Conservation (phyloP, 805 yeast species). For the Metschnikowia lachancei region DNA sequence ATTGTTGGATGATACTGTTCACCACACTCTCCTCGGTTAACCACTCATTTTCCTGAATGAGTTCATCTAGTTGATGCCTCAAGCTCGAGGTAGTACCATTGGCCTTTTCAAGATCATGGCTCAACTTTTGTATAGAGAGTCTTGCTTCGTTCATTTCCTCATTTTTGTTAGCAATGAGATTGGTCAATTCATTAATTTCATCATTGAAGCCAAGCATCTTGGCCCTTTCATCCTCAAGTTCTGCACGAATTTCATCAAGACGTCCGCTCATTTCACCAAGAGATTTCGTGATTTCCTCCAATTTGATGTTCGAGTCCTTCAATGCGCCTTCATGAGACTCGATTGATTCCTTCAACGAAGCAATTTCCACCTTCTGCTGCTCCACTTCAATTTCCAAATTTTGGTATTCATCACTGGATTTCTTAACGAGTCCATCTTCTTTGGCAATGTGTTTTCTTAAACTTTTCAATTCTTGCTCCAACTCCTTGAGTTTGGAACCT, state of each 20-base stretch:
- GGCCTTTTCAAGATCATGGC: constrained; percentile 54
- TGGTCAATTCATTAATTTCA: constrained; percentile 63
- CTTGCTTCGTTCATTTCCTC: constrained; percentile 47
- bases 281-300: constrained; percentile 20
- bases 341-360: constrained; percentile 42
- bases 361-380: constrained; percentile 58
- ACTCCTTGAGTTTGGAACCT: constrained; percentile 70
- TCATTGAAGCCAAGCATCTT: constrained; percentile 68
- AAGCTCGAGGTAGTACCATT: constrained; percentile 36
- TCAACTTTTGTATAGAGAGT: constrained; percentile 51
- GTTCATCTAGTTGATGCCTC: constrained; percentile 39
- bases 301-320: constrained; percentile 23
- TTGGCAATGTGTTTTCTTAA: constrained; percentile 34
- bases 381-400: constrained; percentile 67
- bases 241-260: constrained; percentile 23
- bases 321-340: constrained; percentile 34
- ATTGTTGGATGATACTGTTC: constrained; percentile 54
- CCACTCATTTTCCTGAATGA: constrained; percentile 68
- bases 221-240: constrained; percentile 54
- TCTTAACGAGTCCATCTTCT: constrained; percentile 43
- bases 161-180: constrained; percentile 41
- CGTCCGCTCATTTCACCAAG: constrained; percentile 25
- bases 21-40: constrained; percentile 61
- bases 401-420: constrained; percentile 55
- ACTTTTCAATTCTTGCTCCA: constrained; percentile 50